These are phyloP conservation scores for Phytopythium helicoides DNA, from an alignment of 352 stramenopile genomes.

Conservation along the genomic window DNA sequence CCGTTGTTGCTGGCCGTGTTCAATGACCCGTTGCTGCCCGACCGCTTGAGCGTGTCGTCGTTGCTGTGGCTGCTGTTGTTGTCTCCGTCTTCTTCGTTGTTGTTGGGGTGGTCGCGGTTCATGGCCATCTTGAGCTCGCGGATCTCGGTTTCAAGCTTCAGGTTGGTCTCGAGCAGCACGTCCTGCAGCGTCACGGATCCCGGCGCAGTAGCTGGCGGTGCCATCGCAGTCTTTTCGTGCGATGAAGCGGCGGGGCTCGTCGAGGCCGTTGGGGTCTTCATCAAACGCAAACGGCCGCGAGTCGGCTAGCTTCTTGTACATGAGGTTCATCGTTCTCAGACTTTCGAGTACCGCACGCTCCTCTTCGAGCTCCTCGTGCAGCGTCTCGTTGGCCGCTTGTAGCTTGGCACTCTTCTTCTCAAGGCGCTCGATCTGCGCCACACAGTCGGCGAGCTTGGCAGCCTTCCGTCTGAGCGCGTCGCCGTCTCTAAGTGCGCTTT, in stretches of 20 bases:
- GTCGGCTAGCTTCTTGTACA: slow-evolving; percentile 75
- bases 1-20: slow-evolving; percentile 17
- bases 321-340: slow-evolving; percentile 56
- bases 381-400: slow-evolving; percentile 46
- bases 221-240: slow-evolving; percentile 15
- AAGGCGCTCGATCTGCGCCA: slow-evolving; percentile 43
- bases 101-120: slow-evolving; percentile 17
- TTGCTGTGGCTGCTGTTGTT: slow-evolving; percentile 13
- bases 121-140: slow-evolving; percentile 32
- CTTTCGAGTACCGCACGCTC: slow-evolving; percentile 65
- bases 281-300: slow-evolving; percentile 41
- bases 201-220: neutral
- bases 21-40: slow-evolving; percentile 30
- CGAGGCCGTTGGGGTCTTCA: slow-evolving; percentile 17
- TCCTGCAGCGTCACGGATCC: slow-evolving; percentile 38
- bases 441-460: slow-evolving; percentile 31
- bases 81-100: slow-evolving; percentile 23
- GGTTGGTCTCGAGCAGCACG: slow-evolving; percentile 50
- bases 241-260: slow-evolving; percentile 15
- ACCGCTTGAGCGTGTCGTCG: slow-evolving; percentile 28
- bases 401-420: slow-evolving; percentile 61
- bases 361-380: slow-evolving; percentile 64
- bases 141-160: slow-evolving; percentile 46
- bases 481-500: slow-evolving; percentile 58
- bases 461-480: slow-evolving; percentile 43